phyloP scores from a whole-genome alignment of 2,329 filamentous ascomycete genomes.

The Diaporthe sp. region DNA sequence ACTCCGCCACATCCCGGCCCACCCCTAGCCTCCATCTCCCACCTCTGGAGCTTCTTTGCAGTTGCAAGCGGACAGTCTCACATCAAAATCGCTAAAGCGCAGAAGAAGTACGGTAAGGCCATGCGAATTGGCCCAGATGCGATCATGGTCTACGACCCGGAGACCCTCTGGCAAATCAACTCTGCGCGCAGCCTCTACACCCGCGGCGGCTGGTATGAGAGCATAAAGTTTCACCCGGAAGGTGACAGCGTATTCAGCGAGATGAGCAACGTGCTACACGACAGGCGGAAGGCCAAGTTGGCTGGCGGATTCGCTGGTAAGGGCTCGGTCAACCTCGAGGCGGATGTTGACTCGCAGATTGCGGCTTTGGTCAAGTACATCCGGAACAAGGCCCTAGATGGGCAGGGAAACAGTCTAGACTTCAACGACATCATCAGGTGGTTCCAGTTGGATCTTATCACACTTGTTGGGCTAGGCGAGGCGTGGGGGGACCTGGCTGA shows the following conservation, averaged over 20 bases:
- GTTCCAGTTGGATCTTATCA: slow-evolving; percentile 38
- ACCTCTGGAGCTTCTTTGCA: slow-evolving; percentile 46
- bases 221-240: slow-evolving; percentile 47
- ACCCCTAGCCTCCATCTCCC: slow-evolving; percentile 45
- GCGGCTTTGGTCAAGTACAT: slow-evolving; percentile 32
- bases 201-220: slow-evolving; percentile 47
- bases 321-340: slow-evolving; percentile 46
- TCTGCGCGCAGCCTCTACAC: slow-evolving; percentile 46
- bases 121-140: slow-evolving; percentile 49
- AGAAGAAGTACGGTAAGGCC: slow-evolving; percentile 47
- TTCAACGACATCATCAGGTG: slow-evolving; percentile 35
- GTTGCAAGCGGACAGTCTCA: slow-evolving; percentile 44
- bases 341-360: slow-evolving; percentile 39
- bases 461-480: slow-evolving; percentile 31
- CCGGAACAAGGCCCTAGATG: not conserved
- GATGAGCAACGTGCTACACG: slow-evolving; percentile 45
- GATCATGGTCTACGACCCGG: slow-evolving; percentile 46
- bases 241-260: slow-evolving; percentile 46
- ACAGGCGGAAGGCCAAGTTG: slow-evolving; percentile 48
- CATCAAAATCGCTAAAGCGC: slow-evolving; percentile 41
- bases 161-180: slow-evolving; percentile 47
- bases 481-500: slow-evolving; percentile 37
- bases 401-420: slow-evolving; percentile 11
- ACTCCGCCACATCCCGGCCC: slow-evolving; percentile 48
- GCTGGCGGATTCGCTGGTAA: slow-evolving; percentile 46